Evolutionary conservation across 305 asterid genomes (phyloP).

Genomic region (Solanum hybrid): DNA sequence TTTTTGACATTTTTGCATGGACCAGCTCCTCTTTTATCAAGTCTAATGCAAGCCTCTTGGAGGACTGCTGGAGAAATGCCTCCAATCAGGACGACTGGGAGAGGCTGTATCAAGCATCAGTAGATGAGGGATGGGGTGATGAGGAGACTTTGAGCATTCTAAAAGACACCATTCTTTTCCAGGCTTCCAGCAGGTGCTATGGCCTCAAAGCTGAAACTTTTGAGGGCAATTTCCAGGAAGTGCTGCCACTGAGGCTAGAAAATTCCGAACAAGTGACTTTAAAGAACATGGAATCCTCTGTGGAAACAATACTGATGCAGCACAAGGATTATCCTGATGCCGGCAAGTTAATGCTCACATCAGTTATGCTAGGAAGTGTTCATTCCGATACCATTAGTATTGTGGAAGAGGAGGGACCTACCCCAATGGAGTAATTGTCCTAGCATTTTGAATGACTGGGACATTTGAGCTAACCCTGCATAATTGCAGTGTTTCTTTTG

Average conservation of each 20-base stretch:
- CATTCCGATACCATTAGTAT: slow-evolving; percentile 5
- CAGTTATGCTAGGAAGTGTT: slow-evolving; percentile 54
- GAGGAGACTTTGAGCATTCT: slow-evolving; percentile 51
- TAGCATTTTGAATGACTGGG: neutral
- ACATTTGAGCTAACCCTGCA: neutral
- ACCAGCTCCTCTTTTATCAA: slow-evolving; percentile 67
- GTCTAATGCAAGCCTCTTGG: slow-evolving; percentile 58
- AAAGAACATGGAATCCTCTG: slow-evolving; percentile 40
- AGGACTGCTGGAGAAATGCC: slow-evolving; percentile 95
- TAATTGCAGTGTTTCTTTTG: neutral
- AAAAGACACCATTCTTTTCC: slow-evolving; percentile 56
- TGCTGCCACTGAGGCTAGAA: slow-evolving; percentile 53
- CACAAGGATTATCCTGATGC: slow-evolving; percentile 81
- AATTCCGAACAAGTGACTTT: slow-evolving; percentile 20
- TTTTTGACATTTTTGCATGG: slow-evolving; percentile 78
- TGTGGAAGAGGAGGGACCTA: slow-evolving; percentile 20
- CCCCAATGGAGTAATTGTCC: slow-evolving; percentile 29
- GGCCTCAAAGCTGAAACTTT: slow-evolving; percentile 54
- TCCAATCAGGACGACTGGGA: slow-evolving; percentile 86
- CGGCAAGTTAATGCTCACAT: slow-evolving; percentile 76
- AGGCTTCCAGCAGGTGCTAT: slow-evolving; percentile 68
- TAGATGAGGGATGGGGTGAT: slow-evolving; percentile 70
- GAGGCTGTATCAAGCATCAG: slow-evolving; percentile 42
- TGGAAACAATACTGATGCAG: slow-evolving; percentile 67
- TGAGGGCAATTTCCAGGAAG: slow-evolving; percentile 58